Conservation (phyloP, 345 rosid genomes). For the Toxicodendron radicans region DNA sequence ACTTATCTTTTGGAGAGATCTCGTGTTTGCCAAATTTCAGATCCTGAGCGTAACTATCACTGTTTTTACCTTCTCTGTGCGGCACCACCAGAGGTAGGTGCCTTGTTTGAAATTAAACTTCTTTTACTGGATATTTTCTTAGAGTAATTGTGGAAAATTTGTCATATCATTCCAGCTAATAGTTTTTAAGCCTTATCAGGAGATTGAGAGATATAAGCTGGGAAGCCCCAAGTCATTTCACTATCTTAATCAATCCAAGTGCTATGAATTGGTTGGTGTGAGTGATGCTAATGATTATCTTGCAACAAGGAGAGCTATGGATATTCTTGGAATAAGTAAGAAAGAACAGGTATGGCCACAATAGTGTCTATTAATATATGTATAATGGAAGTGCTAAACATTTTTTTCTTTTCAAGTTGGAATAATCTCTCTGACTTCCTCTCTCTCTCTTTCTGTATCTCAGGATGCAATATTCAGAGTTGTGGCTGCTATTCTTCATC, state of each 20-base stretch:
- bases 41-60: constrained; percentile 91
- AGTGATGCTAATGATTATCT: constrained; percentile 75
- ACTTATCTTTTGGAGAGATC: constrained; percentile 95
- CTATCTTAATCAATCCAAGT: constrained; percentile 91
- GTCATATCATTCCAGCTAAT: constrained; percentile 24
- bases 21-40: constrained; percentile 94
- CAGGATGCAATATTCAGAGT: constrained; percentile 82
- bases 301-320: constrained; percentile 86
- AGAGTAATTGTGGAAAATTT: constrained; percentile 2
- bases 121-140: constrained; percentile 11
- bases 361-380: constrained; percentile 10
- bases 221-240: constrained; percentile 85
- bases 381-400: constrained; percentile 13
- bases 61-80: constrained; percentile 93
- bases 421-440: constrained; percentile 5
- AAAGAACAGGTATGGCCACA: constrained; percentile 66
- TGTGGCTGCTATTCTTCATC: constrained; percentile 93
- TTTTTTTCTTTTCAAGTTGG: constrained; percentile 10
- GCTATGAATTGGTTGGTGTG: constrained; percentile 71
- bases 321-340: constrained; percentile 73
- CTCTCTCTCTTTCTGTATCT: constrained; percentile 16
- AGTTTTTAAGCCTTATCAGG: constrained; percentile 45
- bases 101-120: constrained; percentile 16
- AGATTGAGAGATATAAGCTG: constrained; percentile 73
- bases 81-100: constrained; percentile 69